Evolutionary conservation across 2,329 filamentous ascomycete genomes (phyloP).

Genomic region (Aureobasidium sp.): DNA sequence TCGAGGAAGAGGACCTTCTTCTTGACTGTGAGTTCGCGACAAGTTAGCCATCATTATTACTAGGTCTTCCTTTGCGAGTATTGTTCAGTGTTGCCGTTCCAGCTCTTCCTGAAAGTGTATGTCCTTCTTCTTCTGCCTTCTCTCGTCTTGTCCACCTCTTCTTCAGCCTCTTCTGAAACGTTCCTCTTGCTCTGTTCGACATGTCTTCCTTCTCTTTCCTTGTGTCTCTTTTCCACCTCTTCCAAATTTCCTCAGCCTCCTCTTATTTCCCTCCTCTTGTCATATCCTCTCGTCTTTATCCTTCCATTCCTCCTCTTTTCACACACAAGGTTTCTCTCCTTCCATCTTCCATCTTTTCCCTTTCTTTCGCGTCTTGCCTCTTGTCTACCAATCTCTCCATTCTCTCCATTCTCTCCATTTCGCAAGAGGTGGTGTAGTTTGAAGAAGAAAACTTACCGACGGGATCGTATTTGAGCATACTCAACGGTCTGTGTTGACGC

Average conservation of each 20-base stretch:
- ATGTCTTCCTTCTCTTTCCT: neutral
- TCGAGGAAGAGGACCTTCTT: conserved; percentile 98
- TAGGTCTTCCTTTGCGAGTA: neutral
- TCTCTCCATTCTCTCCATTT: too few species aligned
- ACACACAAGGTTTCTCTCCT: too few species aligned
- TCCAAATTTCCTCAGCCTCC: too few species aligned
- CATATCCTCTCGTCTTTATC: too few species aligned
- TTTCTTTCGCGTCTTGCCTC: neutral
- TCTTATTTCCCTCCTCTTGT: neutral
- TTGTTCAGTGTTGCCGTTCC: neutral
- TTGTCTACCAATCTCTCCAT: neutral
- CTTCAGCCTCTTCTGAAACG: neutral
- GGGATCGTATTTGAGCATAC: conserved; percentile 99
- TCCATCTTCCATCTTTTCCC: neutral
- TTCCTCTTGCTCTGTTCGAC: neutral
- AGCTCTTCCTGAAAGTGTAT: too few species aligned
- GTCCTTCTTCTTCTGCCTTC: too few species aligned
- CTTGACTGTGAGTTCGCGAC: conserved; percentile 68
- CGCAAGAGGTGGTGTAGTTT: too few species aligned
- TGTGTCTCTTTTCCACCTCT: neutral
- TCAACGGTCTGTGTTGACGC: conserved; percentile 83
- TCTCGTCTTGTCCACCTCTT: too few species aligned
- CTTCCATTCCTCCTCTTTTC: too few species aligned
- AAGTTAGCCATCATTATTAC: neutral
- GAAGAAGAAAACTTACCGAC: conserved; percentile 80